Conservation (phyloP, 345 rosid species). For the Linum lewisii region DNA sequence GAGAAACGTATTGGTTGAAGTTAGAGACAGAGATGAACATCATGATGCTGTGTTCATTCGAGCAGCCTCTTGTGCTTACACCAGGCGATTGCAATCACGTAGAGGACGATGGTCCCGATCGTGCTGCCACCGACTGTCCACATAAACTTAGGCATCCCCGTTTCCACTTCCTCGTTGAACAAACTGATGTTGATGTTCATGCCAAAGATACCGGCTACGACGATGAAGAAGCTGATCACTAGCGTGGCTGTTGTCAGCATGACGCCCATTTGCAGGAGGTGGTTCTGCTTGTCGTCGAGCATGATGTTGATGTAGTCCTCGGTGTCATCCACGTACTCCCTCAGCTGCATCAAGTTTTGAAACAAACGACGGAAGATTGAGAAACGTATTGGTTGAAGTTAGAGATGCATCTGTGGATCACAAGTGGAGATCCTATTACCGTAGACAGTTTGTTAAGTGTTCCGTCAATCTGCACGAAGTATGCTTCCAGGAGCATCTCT, state of each 20-base stretch:
- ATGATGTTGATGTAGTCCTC: conserved; percentile 94
- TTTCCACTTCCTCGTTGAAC: conserved; percentile 16
- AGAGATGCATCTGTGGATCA: background rate
- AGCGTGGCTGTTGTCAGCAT: conserved; percentile 87
- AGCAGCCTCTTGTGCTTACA: conserved; percentile 70
- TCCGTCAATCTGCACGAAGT: conserved; percentile 88
- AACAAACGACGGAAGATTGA: conserved; percentile 2
- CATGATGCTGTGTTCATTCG: conserved; percentile 33
- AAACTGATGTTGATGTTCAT: conserved; percentile 60
- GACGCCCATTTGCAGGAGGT: conserved; percentile 92
- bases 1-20: too few relatives aligned
- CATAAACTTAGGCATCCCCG: conserved; percentile 37
- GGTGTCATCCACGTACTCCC: conserved; percentile 93
- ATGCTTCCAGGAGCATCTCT: conserved; percentile 97
- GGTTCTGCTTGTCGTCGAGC: conserved; percentile 95
- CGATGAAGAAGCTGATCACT: conserved; percentile 57
- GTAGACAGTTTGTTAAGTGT: conserved; percentile 82
- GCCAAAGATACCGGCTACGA: conserved; percentile 61
- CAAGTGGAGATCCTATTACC: conserved; percentile 30
- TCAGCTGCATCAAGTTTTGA: conserved; percentile 36
- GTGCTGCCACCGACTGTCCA: conserved; percentile 75
- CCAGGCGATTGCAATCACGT: conserved; percentile 74
- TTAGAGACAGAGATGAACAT: too few relatives aligned
- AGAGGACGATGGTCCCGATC: conserved; percentile 48
- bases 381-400: background rate